Evolutionary conservation across 305 asterid species (phyloP).

Genomic region (Rubia tinctorum): DNA sequence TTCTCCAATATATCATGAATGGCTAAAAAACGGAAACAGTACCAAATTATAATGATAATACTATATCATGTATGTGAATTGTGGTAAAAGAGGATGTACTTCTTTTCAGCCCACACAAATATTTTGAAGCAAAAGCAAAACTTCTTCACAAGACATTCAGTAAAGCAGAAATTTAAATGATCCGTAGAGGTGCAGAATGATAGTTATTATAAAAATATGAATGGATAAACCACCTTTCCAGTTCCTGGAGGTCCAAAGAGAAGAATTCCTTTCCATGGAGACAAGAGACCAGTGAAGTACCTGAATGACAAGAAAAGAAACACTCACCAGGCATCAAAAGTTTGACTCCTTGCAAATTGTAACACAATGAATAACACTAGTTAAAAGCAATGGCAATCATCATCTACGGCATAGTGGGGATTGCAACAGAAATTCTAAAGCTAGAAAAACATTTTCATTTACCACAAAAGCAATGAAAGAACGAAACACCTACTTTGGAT

Average conservation of each 20-base stretch:
- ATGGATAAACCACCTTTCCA: constrained; percentile 64
- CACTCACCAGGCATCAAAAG: constrained; percentile 13
- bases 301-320: constrained; percentile 32
- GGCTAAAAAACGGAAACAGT: background rate
- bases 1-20: background rate
- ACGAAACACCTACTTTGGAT: constrained; percentile 61
- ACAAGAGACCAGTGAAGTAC: constrained; percentile 91
- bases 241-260: constrained; percentile 99
- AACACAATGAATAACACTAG: background rate
- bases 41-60: background rate
- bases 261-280: constrained; percentile 99
- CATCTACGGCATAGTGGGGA: background rate
- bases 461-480: constrained; percentile 15
- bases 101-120: background rate
- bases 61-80: background rate
- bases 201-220: background rate
- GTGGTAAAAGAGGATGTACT: background rate
- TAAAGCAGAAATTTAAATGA: background rate
- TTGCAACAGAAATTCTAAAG: background rate
- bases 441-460: background rate
- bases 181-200: background rate
- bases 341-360: background rate
- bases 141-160: background rate
- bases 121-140: background rate
- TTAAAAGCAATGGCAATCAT: background rate